Evolutionary conservation across 208 protist species (phyloP).

Genomic region (Trypanosoma platydactyli): DNA sequence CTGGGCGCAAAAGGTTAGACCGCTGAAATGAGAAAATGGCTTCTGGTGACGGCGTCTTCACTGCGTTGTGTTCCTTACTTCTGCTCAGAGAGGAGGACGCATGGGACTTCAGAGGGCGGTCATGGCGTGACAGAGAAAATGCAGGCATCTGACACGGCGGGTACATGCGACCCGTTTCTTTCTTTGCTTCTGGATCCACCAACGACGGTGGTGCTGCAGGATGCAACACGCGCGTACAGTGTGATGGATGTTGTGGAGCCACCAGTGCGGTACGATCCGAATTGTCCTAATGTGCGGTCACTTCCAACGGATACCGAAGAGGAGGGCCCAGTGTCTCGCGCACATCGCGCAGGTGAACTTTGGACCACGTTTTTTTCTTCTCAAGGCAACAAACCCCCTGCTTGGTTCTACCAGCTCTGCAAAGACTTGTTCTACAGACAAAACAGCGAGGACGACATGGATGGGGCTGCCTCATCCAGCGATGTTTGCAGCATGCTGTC

Average conservation of each 20-base stretch:
- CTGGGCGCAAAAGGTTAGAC: not conserved
- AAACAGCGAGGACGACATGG: slow-evolving; percentile 41
- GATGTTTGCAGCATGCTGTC: slow-evolving; percentile 32
- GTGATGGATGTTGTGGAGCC: slow-evolving; percentile 82
- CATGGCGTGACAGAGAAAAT: not conserved
- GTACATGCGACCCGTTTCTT: slow-evolving; percentile 47
- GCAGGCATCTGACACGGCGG: not conserved
- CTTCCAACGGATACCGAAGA: not conserved
- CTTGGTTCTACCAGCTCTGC: slow-evolving; percentile 82
- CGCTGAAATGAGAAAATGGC: not conserved
- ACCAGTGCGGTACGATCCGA: slow-evolving; percentile 62
- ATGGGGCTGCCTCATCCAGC: slow-evolving; percentile 34
- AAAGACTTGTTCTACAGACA: slow-evolving; percentile 79
- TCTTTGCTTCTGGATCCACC: slow-evolving; percentile 60
- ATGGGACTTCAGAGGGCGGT: not conserved
- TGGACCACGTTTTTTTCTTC: slow-evolving; percentile 48
- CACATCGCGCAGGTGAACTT: slow-evolving; percentile 43
- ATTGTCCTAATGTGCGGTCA: slow-evolving; percentile 40
- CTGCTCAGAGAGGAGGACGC: not conserved
- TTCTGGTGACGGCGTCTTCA: not conserved
- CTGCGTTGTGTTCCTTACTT: not conserved
- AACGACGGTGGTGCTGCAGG: slow-evolving; percentile 57
- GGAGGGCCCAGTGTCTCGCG: slow-evolving; percentile 35
- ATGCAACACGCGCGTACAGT: slow-evolving; percentile 75
- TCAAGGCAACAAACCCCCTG: slow-evolving; percentile 46